phyloP scores from a whole-genome alignment of 495 filamentous ascomycete species.

The Penicillium alfredii region DNA sequence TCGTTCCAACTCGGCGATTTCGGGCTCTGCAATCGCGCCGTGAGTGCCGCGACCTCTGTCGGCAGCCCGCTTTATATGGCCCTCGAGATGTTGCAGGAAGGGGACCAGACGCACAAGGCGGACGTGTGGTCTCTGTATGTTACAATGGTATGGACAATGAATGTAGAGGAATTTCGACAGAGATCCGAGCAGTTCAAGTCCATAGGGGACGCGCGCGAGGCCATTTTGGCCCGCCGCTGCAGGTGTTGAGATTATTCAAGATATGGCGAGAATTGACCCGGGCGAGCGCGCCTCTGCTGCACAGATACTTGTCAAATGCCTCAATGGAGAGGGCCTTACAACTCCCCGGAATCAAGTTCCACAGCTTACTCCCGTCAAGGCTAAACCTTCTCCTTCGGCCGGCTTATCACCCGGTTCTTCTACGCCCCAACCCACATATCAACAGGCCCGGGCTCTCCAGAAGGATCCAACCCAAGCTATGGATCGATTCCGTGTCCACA shows the following conservation, averaged over 20 bases:
- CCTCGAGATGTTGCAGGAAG: slow-evolving; percentile 5
- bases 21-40: slow-evolving; percentile 5
- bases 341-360: slow-evolving; percentile 1
- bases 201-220: background rate
- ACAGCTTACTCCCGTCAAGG: background rate
- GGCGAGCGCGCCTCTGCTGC: background rate
- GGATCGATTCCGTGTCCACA: background rate
- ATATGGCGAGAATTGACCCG: background rate
- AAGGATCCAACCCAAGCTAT: background rate
- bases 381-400: background rate
- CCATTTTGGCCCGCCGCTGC: background rate
- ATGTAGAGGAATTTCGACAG: background rate
- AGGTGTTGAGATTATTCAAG: background rate
- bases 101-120: slow-evolving; percentile 26
- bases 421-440: background rate
- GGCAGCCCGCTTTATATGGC: slow-evolving; percentile 8
- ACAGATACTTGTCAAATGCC: slow-evolving; percentile 1
- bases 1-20: slow-evolving; percentile 12
- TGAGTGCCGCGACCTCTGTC: background rate
- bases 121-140: slow-evolving; percentile 42
- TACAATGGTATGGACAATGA: slow-evolving; percentile 28
- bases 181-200: background rate
- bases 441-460: background rate
- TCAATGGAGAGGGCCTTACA: background rate
- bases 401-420: background rate